phyloP scores from a whole-genome alignment of 2,329 filamentous ascomycete genomes.

The Penicillium concentricum region DNA sequence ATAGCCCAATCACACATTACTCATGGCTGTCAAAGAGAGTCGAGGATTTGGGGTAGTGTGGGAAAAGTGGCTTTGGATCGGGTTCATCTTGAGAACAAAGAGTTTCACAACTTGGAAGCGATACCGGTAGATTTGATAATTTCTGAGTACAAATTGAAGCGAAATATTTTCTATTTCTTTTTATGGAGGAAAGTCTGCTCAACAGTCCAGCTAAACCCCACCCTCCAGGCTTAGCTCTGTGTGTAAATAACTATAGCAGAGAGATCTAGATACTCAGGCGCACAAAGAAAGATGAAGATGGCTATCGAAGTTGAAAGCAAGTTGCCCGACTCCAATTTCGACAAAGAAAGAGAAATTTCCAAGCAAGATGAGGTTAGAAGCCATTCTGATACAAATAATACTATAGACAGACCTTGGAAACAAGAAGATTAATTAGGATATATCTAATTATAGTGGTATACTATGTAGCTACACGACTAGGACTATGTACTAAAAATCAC shows the following conservation, averaged over 20 bases:
- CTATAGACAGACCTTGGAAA: neutral
- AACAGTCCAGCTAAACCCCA: no score
- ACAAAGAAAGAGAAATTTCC: neutral
- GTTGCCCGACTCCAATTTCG: neutral
- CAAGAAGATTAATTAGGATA: neutral
- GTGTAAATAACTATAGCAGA: no score
- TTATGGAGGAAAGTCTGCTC: neutral
- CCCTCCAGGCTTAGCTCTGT: neutral
- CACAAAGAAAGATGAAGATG: neutral
- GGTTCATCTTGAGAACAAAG: neutral
- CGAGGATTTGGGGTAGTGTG: neutral
- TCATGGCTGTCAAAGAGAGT: neutral
- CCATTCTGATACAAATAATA: neutral
- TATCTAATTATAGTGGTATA: neutral
- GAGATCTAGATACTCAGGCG: neutral
- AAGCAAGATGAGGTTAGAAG: no score
- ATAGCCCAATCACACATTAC: neutral
- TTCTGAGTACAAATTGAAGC: no score
- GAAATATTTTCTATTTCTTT: neutral
- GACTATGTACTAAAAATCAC: neutral
- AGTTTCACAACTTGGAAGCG: neutral
- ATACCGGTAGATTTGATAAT: rapidly evolving
- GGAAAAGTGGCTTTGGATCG: neutral
- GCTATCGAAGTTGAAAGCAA: neutral
- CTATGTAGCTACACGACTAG: neutral